These are phyloP conservation scores for Solanum chiquidenum DNA, from an alignment of 257 asterid genomes.

Conservation along the genomic window DNA sequence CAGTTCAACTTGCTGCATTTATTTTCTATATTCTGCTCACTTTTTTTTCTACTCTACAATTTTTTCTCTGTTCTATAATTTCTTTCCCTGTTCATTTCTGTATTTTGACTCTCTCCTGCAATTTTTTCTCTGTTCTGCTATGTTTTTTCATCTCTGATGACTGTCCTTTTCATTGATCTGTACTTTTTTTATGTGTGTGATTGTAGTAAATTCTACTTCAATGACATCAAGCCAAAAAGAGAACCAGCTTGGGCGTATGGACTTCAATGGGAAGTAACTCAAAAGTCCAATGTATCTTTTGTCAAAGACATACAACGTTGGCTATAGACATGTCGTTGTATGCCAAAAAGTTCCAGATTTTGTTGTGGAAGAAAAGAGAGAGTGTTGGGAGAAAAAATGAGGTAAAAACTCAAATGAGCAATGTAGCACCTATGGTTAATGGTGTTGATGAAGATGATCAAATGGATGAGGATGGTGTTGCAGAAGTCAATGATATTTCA, in stretches of 20 bases:
- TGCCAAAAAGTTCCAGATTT: background rate
- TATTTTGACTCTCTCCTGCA: background rate
- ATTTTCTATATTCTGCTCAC: background rate
- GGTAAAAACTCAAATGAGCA: background rate
- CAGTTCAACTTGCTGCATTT: background rate
- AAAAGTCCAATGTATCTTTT: background rate
- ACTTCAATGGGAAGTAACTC: background rate
- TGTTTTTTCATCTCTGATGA: background rate
- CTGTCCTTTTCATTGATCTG: background rate
- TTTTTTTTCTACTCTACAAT: background rate
- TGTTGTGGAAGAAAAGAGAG: background rate
- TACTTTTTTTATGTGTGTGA: background rate
- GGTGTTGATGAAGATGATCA: background rate
- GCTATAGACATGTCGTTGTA: background rate
- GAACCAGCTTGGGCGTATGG: background rate
- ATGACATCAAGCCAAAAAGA: background rate
- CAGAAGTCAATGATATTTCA: background rate
- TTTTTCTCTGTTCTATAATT: background rate
- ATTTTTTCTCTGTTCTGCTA: background rate
- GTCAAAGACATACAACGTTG: background rate
- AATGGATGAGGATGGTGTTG: background rate
- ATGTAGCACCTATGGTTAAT: background rate
- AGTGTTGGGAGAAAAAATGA: background rate
- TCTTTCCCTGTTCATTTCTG: background rate
- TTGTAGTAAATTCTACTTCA: background rate